phyloP scores from a whole-genome alignment of 2,329 filamentous ascomycete species.

The Fusarium equiseti region DNA sequence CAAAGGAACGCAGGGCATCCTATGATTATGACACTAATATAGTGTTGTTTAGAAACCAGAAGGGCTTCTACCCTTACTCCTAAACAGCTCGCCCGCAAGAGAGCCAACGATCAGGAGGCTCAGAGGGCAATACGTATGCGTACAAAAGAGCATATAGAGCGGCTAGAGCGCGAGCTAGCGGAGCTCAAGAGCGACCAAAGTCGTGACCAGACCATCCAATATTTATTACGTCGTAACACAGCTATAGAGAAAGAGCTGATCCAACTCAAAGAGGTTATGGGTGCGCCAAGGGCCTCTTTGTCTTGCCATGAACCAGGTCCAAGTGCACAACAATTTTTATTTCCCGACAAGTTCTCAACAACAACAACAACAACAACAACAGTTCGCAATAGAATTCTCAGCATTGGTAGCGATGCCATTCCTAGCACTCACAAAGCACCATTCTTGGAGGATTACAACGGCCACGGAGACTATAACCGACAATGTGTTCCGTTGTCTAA shows the following conservation, averaged over 20 bases:
- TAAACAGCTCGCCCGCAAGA: constrained; percentile 88
- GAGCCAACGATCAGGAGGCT: constrained; percentile 91
- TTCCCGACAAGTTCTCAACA: constrained; percentile 1
- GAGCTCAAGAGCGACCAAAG: constrained; percentile 70
- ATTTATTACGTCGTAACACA: constrained; percentile 64
- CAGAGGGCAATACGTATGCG: constrained; percentile 88
- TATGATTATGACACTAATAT: no score
- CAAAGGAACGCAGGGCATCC: no score
- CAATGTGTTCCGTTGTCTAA: constrained; percentile 55
- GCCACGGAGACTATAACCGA: constrained; percentile 58
- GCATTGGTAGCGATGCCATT: constrained; percentile 54
- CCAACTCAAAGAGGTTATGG: constrained; percentile 59
- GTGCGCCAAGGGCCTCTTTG: constrained; percentile 56
- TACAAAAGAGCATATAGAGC: constrained; percentile 87
- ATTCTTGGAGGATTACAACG: constrained; percentile 59
- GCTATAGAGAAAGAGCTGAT: constrained; percentile 66
- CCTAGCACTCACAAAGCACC: constrained; percentile 60
- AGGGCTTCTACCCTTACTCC: constrained; percentile 90
- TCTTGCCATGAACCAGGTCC: constrained; percentile 58
- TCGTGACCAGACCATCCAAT: constrained; percentile 64
- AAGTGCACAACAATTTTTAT: constrained; percentile 1
- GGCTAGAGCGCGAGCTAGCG: constrained; percentile 78
- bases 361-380: constrained; percentile 28
- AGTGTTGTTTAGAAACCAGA: constrained; percentile 64
- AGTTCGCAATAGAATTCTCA: constrained; percentile 59